Evolutionary conservation across 192 early-diverging fungal genomes (phyloP), one percentile per base, ranked within the genome.

Genomic region (Backusella tuberculispora): DNA sequence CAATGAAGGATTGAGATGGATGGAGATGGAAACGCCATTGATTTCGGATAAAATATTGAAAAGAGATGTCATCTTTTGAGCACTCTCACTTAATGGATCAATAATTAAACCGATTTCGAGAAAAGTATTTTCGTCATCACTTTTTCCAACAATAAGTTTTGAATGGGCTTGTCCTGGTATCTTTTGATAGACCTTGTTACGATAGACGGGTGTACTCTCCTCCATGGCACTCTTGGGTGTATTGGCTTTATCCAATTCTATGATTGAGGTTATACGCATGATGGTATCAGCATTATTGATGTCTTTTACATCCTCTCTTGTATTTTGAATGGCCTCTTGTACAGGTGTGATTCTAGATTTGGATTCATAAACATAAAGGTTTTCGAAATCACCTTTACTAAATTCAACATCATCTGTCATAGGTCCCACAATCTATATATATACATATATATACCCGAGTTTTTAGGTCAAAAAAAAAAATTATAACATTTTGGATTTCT

Each of bases 21-120:
- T 76, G 47, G 91, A 80, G 6, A 97, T 80, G 66, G 85, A 83
- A 8, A 92, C 89, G 21, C 87, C 83, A 1, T 90, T 87, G 50
- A 96, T 48, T 7, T 83, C 76, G 8, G 89, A 83, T 13, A 97
- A 74, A 0, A 85, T 83, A 72, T 92, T 73, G n/a, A 99, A 77
- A 3, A 99, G 76, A 1, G 91, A 80, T 0, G 91, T 77, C 86
- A 89, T 89, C 74, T 91, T 92, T 77, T 99, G 97, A 6, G 94
- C 93, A 4, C 74, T 66, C 48, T 94, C 88, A 74, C 89, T 93
- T 9, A 93, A 47, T 5, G 97, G 97, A 75, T 97, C 93, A 6
- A 99, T 74, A 6, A 93, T 77, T 1, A 87, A 91, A 42, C 74
- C 82, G 44, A 87, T 76, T 17, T 85, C 78, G 68, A 84, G 81